These are phyloP conservation scores for Rosa multiflora DNA, from an alignment of 306 rosid genomes.

Conservation along the genomic window DNA sequence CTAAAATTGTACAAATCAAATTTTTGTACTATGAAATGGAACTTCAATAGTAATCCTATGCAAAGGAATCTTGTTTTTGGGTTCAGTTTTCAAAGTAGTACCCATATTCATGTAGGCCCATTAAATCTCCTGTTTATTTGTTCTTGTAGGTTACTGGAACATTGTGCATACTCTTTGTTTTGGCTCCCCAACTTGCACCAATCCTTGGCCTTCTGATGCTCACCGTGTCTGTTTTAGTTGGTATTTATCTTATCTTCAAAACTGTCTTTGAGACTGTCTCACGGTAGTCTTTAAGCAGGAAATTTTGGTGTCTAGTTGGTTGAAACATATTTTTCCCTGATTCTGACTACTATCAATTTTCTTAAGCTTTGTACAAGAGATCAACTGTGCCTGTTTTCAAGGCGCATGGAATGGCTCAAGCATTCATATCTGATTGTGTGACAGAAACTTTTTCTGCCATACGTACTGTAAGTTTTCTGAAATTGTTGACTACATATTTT, in stretches of 20 bases:
- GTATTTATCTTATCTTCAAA: constrained; percentile 37
- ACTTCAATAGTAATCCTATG: constrained; percentile 6
- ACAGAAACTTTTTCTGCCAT: constrained; percentile 95
- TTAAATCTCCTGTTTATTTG: constrained; percentile 29
- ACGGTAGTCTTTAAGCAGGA: constrained; percentile 6
- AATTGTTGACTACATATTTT: constrained; percentile 2
- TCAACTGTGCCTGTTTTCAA: constrained; percentile 82
- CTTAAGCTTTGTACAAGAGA: constrained; percentile 84
- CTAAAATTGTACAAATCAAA: neutral
- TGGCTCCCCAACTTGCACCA: constrained; percentile 95
- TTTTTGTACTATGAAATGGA: constrained; percentile 9
- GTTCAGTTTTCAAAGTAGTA: constrained; percentile 28
- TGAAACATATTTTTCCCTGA: constrained; percentile 25
- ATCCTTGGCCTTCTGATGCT: constrained; percentile 75
- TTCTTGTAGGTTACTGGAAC: constrained; percentile 77
- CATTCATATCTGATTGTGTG: constrained; percentile 83
- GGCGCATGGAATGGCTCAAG: constrained; percentile 89
- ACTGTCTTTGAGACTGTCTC: neutral
- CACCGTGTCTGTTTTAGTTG: constrained; percentile 72
- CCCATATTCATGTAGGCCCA: constrained; percentile 17
- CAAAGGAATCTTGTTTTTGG: constrained; percentile 8
- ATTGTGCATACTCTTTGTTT: constrained; percentile 65
- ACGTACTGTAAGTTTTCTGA: constrained; percentile 74
- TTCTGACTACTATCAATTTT: constrained; percentile 40
- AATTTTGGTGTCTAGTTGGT: neutral